A percentile compares a stretch with the other conserved stretches of the same genome.
These are phyloP conservation scores for Podospora tetraspora DNA, from an alignment of 495 filamentous ascomycete species.

Conservation along the genomic window DNA sequence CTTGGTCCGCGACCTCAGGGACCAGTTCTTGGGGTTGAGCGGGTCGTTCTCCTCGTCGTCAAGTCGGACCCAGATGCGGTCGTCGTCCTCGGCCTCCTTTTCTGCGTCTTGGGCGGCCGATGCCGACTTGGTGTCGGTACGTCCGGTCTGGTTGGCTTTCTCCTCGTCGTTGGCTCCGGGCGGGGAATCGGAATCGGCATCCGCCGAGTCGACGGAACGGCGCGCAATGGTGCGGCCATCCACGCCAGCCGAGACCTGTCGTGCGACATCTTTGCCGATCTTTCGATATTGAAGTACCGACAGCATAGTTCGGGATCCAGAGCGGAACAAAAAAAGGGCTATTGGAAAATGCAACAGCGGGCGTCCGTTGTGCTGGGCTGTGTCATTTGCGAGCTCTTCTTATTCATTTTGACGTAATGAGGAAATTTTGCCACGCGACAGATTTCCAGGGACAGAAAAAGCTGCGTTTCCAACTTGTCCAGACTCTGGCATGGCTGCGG, in stretches of 20 bases:
- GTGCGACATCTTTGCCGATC: constrained; percentile 12
- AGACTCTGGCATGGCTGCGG: constrained; percentile 4
- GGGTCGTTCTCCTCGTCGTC: constrained; percentile 18
- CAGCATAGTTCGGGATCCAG: constrained; percentile 7
- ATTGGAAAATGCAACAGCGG: not conserved
- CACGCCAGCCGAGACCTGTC: constrained; percentile 8
- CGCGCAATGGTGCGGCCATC: constrained; percentile 1
- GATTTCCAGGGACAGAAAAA: not conserved
- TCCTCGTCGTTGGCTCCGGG: not conserved
- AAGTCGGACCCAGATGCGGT: constrained; percentile 13
- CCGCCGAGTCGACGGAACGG: not conserved
- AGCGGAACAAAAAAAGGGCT: not conserved
- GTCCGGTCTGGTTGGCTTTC: not conserved
- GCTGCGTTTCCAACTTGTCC: constrained; percentile 4
- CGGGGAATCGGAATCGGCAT: too few relatives aligned
- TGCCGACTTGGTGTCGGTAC: not conserved
- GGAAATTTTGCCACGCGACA: constrained; percentile 5
- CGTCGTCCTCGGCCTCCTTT: constrained; percentile 4
- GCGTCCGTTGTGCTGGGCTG: not conserved
- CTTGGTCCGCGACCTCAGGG: constrained; percentile 24
- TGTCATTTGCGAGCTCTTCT: not conserved
- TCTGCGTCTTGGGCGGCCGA: not conserved
- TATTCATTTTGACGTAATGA: constrained; percentile 2
- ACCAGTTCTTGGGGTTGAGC: constrained; percentile 31
- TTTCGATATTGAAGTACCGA: constrained; percentile 12